Conservation (phyloP, 306 rosid genomes). For the Fragaria nilgerrensis region DNA sequence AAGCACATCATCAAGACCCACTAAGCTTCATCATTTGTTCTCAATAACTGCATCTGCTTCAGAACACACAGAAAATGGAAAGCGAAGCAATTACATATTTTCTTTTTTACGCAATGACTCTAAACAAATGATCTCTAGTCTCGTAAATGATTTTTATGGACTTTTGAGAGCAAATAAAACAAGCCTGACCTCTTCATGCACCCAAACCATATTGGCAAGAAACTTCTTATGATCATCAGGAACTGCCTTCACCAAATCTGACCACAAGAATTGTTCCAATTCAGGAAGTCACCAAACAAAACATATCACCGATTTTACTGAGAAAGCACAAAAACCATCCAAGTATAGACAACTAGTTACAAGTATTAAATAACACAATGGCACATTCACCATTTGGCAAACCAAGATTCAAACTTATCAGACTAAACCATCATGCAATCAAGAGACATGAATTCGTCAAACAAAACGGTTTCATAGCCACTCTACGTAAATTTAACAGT, state of each 20-base stretch:
- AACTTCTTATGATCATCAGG: constrained; percentile 92
- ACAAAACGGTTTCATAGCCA: background rate
- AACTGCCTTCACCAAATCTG: constrained; percentile 88
- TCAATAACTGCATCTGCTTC: constrained; percentile 21
- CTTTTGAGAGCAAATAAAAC: constrained; percentile 13
- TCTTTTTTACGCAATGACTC: background rate
- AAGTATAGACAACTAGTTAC: background rate
- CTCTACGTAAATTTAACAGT: background rate
- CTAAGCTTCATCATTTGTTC: constrained; percentile 20
- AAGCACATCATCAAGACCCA: constrained; percentile 16
- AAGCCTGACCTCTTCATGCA: constrained; percentile 80
- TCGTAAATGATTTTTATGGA: background rate
- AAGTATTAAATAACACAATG: background rate
- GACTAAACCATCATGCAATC: background rate
- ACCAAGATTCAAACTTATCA: background rate
- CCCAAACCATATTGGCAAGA: constrained; percentile 83
- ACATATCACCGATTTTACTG: background rate
- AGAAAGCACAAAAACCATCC: background rate
- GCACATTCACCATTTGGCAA: background rate
- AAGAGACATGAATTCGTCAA: background rate
- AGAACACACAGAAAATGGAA: background rate
- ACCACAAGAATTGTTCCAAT: constrained; percentile 6
- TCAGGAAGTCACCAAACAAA: background rate
- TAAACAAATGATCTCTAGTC: background rate
- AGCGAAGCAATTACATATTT: background rate